A percentile compares a stretch with the other conserved stretches of the same genome.
Evolutionary conservation across 2,329 filamentous ascomycete species (phyloP).

Genomic region (Cercospora zeina): DNA sequence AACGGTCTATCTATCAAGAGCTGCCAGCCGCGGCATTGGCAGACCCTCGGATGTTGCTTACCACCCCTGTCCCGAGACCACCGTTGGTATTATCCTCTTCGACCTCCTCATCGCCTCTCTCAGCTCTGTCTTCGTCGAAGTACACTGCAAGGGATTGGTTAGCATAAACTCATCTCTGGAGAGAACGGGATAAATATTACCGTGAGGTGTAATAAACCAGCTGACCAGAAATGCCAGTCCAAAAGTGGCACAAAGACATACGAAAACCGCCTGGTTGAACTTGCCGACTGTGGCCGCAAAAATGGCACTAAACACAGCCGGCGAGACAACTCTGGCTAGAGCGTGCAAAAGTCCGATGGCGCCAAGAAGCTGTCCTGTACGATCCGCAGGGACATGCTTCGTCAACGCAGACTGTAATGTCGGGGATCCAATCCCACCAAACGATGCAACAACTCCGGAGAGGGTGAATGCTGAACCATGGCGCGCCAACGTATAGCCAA

Average conservation of each 20-base stretch:
- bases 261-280: slow-evolving; percentile 81
- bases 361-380: slow-evolving; percentile 83
- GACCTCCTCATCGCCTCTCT: slow-evolving; percentile 20
- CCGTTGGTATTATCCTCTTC: background rate
- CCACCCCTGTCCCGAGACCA: slow-evolving; percentile 1
- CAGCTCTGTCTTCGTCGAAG: slow-evolving; percentile 26
- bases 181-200: slow-evolving; percentile 50
- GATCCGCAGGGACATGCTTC: slow-evolving; percentile 83
- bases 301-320: slow-evolving; percentile 79
- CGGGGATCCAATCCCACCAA: slow-evolving; percentile 83
- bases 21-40: slow-evolving; percentile 10
- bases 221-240: slow-evolving; percentile 64
- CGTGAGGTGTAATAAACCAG: slow-evolving; percentile 70
- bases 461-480: slow-evolving; percentile 65
- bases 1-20: slow-evolving; percentile 3
- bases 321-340: slow-evolving; percentile 73
- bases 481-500: slow-evolving; percentile 70
- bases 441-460: slow-evolving; percentile 69
- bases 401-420: slow-evolving; percentile 81
- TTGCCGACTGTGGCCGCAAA: slow-evolving; percentile 77
- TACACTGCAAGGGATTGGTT: slow-evolving; percentile 20
- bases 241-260: slow-evolving; percentile 69
- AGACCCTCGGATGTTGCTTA: slow-evolving; percentile 9
- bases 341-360: slow-evolving; percentile 85
- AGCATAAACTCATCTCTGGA: background rate